A percentile compares a stretch with the other conserved stretches of the same genome.
These are phyloP conservation scores for Stephania cephalantha DNA, from an alignment of 164 flowering plant genomes.

Conservation along the genomic window DNA sequence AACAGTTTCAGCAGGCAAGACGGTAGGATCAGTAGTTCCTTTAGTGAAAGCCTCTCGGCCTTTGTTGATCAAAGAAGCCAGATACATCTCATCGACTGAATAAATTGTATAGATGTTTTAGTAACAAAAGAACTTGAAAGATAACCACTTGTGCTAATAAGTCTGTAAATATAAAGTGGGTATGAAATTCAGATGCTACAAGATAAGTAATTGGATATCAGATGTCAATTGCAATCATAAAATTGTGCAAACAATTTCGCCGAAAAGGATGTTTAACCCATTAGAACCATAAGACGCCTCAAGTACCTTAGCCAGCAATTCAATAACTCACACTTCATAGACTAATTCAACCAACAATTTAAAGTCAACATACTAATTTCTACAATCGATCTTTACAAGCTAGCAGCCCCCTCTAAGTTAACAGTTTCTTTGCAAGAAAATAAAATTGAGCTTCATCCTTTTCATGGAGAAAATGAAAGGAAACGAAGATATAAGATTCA, in stretches of 20 bases:
- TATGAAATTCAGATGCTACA: too few species aligned
- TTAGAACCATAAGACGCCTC: too few species aligned
- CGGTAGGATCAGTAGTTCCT: constrained; percentile 85
- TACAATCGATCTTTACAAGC: background rate
- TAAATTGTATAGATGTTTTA: constrained; percentile 13
- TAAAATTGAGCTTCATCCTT: background rate
- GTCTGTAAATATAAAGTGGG: too few species aligned
- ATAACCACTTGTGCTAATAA: background rate
- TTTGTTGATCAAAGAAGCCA: constrained; percentile 86
- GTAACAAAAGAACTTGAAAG: constrained; percentile 1
- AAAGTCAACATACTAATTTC: background rate
- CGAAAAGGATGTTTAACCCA: background rate
- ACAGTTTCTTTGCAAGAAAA: background rate
- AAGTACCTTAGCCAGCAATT: too few species aligned
- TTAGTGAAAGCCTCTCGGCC: constrained; percentile 61
- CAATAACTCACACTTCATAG: too few species aligned
- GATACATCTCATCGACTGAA: constrained; percentile 90
- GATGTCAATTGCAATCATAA: background rate
- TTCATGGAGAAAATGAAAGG: background rate
- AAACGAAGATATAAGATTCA: constrained; percentile 3
- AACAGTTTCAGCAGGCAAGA: constrained; percentile 66
- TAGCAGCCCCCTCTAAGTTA: background rate
- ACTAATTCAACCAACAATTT: too few species aligned
- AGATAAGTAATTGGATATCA: too few species aligned
- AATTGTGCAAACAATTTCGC: too few species aligned